Conservation (phyloP, 352 stramenopile genomes). For the Pythium aquatile region DNA sequence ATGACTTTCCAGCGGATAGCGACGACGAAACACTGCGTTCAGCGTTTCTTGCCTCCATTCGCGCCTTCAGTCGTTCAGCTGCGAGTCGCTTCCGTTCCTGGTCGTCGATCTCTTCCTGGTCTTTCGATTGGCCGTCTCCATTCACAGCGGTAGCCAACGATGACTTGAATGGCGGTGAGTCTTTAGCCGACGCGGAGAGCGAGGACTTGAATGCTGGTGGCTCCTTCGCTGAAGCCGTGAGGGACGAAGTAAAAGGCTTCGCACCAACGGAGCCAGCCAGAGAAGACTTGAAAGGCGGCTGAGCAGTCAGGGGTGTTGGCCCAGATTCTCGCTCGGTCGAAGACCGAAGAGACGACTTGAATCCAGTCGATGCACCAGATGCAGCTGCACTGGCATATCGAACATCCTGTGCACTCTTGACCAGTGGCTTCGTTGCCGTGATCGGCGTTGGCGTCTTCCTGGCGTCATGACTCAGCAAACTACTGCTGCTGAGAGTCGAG, state of each 20-base stretch:
- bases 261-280: neutral
- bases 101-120: constrained; percentile 3
- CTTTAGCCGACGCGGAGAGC: neutral
- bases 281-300: constrained; percentile 6
- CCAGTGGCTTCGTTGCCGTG: constrained; percentile 25
- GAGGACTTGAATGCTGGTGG: constrained; percentile 21
- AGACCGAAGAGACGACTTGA: constrained; percentile 16
- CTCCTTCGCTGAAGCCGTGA: neutral
- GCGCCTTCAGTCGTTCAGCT: constrained; percentile 16
- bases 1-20: constrained; percentile 10
- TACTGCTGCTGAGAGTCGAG: constrained; percentile 19
- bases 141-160: neutral
- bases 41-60: constrained; percentile 9
- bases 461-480: constrained; percentile 7
- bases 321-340: neutral
- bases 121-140: neutral
- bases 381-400: constrained; percentile 24
- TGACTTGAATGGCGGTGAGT: neutral
- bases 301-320: neutral
- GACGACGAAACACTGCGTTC: constrained; percentile 6
- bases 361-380: neutral
- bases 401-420: constrained; percentile 53
- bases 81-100: constrained; percentile 17
- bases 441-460: constrained; percentile 24
- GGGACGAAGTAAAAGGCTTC: neutral